Evolutionary conservation across 768 basidiomycete species (phyloP).

Genomic region (Paxillus involutus): DNA sequence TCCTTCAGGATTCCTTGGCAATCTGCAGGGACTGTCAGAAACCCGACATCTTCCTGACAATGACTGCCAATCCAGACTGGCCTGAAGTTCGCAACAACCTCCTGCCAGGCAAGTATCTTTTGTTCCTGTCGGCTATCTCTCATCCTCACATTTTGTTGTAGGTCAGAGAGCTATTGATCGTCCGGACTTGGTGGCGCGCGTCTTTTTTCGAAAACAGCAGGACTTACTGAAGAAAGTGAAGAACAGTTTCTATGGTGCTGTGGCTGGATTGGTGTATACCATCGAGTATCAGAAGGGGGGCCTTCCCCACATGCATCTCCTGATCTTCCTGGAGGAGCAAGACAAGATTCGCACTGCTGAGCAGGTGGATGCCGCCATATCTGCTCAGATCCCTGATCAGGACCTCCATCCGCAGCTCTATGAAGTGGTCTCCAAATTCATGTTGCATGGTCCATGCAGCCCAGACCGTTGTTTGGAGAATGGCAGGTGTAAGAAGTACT

Average conservation of each 20-base stretch:
- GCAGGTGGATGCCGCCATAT: constrained; percentile 41
- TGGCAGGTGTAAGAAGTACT: constrained; percentile 40
- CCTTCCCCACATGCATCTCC: constrained; percentile 50
- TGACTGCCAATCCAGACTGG: too few relatives aligned
- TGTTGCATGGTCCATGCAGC: too few relatives aligned
- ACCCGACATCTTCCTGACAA: too few relatives aligned
- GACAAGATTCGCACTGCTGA: constrained; percentile 35
- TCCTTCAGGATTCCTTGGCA: too few relatives aligned
- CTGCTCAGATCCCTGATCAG: constrained; percentile 41
- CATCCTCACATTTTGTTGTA: too few relatives aligned
- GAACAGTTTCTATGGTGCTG: constrained; percentile 39
- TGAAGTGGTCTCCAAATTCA: not conserved
- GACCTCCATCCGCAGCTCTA: too few relatives aligned
- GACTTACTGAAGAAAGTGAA: constrained; percentile 37
- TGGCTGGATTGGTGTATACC: constrained; percentile 44
- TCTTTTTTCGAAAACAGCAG: constrained; percentile 32
- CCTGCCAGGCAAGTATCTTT: too few relatives aligned
- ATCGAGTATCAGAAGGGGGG: constrained; percentile 61
- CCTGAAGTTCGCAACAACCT: too few relatives aligned
- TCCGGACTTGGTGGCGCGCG: too few relatives aligned
- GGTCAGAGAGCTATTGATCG: too few relatives aligned
- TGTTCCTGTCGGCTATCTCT: too few relatives aligned
- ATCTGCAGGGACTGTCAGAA: too few relatives aligned
- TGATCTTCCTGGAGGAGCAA: constrained; percentile 37
- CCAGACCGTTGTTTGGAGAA: constrained; percentile 13